Evolutionary conservation across 1,284 basidiomycete species (phyloP).

Genomic region (Ustilago trichophora): DNA sequence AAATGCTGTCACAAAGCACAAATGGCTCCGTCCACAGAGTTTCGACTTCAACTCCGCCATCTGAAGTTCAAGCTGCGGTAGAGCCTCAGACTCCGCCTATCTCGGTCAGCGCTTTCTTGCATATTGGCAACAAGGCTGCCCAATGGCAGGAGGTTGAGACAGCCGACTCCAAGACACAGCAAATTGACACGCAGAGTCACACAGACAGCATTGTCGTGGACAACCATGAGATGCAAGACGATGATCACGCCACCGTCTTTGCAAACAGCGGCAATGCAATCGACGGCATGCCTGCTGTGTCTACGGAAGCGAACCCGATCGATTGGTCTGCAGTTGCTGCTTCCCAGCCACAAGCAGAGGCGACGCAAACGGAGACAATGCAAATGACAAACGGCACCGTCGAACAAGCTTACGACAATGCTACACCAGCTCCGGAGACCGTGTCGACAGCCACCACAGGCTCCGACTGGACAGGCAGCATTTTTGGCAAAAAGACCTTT

Average conservation of each 20-base stretch:
- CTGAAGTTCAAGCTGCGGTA: background rate
- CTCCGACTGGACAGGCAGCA: slow-evolving; percentile 35
- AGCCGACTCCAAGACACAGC: too few relatives aligned
- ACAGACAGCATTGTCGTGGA: background rate
- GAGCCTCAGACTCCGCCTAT: slow-evolving; percentile 4
- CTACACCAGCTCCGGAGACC: background rate
- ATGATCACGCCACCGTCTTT: background rate
- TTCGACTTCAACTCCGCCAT: background rate
- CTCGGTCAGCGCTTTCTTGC: slow-evolving; percentile 10
- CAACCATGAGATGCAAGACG: background rate
- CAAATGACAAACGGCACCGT: background rate
- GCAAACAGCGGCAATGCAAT: background rate
- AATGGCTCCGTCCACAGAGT: background rate
- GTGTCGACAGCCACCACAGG: background rate
- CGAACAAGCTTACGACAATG: background rate
- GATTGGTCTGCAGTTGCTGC: slow-evolving; percentile 18
- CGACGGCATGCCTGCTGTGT: slow-evolving; percentile 26
- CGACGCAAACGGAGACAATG: background rate
- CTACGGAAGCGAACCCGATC: slow-evolving; percentile 14
- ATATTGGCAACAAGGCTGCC: background rate
- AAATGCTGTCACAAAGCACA: background rate
- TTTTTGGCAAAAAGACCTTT: slow-evolving; percentile 78
- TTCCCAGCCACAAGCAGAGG: background rate
- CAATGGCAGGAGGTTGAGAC: slow-evolving; percentile 8
- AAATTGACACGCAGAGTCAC: too few relatives aligned